Conservation (phyloP, 148 eudicot species). For the Rhododendron simsii region DNA sequence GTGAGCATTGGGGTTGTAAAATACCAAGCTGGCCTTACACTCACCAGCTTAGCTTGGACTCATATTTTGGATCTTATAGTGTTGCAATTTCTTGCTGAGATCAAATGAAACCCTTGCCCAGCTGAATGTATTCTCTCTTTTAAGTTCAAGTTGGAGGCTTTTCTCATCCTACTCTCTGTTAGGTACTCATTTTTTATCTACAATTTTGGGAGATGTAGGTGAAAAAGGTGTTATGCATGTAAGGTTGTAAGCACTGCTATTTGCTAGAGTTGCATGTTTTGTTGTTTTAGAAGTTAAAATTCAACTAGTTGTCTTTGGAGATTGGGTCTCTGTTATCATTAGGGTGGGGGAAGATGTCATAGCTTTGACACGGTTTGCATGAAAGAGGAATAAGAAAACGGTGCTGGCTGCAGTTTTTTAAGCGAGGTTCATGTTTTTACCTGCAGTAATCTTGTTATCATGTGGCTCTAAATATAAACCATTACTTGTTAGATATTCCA, state of each 20-base stretch:
- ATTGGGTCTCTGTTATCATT: background rate
- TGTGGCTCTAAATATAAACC: background rate
- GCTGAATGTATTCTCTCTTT: background rate
- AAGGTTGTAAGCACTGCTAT: too few species aligned
- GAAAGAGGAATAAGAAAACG: background rate
- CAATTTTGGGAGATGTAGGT: background rate
- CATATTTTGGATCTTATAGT: background rate
- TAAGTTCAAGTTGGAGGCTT: background rate
- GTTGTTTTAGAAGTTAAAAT: background rate
- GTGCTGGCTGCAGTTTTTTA: conserved; percentile 2
- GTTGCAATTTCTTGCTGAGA: background rate
- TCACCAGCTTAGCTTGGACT: background rate
- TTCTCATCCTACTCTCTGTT: background rate
- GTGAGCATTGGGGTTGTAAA: background rate
- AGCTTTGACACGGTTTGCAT: background rate
- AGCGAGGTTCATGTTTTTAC: background rate
- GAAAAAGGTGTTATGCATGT: background rate
- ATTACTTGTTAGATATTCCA: background rate
- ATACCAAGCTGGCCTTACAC: background rate
- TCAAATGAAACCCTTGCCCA: background rate
- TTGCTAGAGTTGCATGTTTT: background rate
- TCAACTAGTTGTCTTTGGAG: background rate
- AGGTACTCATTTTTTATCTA: background rate
- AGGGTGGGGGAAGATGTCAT: background rate
- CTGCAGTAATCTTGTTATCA: background rate